A percentile compares a stretch with the other conserved stretches of the same genome.
Conservation (phyloP, 768 basidiomycete genomes). For the Suillus luteus region DNA sequence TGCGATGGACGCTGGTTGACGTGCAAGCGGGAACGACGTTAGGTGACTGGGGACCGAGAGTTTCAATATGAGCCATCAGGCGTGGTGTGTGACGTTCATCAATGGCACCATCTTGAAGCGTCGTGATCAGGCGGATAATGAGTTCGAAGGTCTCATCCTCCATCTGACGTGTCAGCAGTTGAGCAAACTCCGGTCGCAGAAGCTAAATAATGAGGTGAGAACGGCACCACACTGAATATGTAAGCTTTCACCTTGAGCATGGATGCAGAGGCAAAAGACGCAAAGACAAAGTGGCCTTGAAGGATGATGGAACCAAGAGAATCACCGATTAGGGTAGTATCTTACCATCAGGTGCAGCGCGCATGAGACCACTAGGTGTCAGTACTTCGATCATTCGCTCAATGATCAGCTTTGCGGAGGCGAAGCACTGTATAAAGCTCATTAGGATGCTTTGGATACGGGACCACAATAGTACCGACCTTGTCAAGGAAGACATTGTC, state of each 20-base stretch:
- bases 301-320: background rate
- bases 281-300: constrained; percentile 73
- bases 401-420: constrained; percentile 69
- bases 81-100: constrained; percentile 82
- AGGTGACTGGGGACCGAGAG: no score
- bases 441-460: background rate
- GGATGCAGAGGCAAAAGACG: constrained; percentile 82
- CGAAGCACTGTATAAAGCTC: constrained; percentile 53
- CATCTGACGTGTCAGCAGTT: constrained; percentile 55
- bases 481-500: constrained; percentile 71
- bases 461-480: constrained; percentile 38
- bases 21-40: no score
- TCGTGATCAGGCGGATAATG: constrained; percentile 72
- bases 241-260: constrained; percentile 62
- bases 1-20: no score
- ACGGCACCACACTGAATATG: background rate
- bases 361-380: constrained; percentile 74
- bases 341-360: constrained; percentile 75
- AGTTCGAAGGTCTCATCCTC: constrained; percentile 72
- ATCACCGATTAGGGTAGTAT: constrained; percentile 2
- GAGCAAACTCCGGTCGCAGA: constrained; percentile 73
- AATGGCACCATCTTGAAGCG: constrained; percentile 72
- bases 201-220: constrained; percentile 42
- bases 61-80: background rate
- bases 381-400: constrained; percentile 63